Evolutionary conservation across 768 basidiomycete genomes (phyloP), one percentile per base, ranked within the genome.

Genomic region (Dioszegia aurantiaca): DNA sequence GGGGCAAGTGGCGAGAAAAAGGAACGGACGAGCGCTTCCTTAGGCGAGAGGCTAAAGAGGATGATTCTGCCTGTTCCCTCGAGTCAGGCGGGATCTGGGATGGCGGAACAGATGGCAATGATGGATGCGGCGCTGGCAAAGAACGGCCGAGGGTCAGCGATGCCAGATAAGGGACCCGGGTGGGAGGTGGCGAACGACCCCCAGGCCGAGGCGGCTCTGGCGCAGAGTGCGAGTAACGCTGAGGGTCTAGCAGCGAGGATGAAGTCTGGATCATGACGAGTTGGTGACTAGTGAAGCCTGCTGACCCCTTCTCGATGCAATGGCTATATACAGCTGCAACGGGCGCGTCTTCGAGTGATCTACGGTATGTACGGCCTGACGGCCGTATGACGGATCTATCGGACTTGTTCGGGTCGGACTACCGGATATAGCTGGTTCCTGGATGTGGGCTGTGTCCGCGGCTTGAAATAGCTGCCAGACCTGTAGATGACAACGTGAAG

Each of bases 181-280:
- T 63, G 62, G 62, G 53, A 48, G 26, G 39, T 53, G 2, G 62
- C 62, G 12, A 36, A 59, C 14, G 26, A 59, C 39, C 43, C 62
- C 36, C n/a, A 56, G 21, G 62, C 55, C 4, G 43, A 45, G 10
- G 62, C 62, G 14, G 49, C 58, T 4, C 33, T 57, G 33, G 46
- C 46, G 33, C 16, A 57, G 45, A 57, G 56, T 28, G 56, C 56
- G 16, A 57, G 21, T 17, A 57, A 48, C 30, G 56, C 56, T 1
- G 44, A 57, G 24, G 19, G n/a, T 23, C 26, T 43, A 3, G 56
- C 56, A 16, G 56, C 40, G 33, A 57, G n/a, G 56, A 39, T 57
- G 44, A 57, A 48, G 28, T 44, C 33, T 39, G 33, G 45, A 24
- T 11, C 4, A 23, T 12, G 27, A 12, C 33, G n/a, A n/a, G n/a